These are phyloP conservation scores for Ganoderma lucidum DNA, from an alignment of 1,284 basidiomycete species.

Conservation along the genomic window DNA sequence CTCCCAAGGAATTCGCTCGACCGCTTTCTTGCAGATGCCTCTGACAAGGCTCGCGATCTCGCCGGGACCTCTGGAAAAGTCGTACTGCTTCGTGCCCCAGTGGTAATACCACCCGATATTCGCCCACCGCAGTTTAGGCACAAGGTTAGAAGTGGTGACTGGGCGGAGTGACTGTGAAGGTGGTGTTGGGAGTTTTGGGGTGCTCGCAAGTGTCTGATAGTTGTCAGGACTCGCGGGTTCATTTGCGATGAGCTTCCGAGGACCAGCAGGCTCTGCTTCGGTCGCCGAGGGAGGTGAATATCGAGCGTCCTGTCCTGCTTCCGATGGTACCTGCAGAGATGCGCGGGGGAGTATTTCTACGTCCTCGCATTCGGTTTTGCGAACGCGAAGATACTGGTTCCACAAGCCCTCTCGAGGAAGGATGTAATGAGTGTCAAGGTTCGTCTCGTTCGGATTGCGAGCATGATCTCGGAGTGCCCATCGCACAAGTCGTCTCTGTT, in stretches of 20 bases:
- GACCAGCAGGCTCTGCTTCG: slow-evolving; percentile 50
- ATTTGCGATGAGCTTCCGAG: slow-evolving; percentile 73
- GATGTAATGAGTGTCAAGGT: slow-evolving; percentile 85
- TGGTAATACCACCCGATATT: slow-evolving; percentile 94
- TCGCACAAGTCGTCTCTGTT: slow-evolving; percentile 72
- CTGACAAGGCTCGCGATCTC: slow-evolving; percentile 65
- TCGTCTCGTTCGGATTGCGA: slow-evolving; percentile 82
- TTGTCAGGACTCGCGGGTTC: slow-evolving; percentile 63
- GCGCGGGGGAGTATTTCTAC: slow-evolving; percentile 50
- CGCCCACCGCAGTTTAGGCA: slow-evolving; percentile 87
- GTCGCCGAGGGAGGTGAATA: not conserved
- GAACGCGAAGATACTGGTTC: slow-evolving; percentile 61
- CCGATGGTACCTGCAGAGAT: slow-evolving; percentile 15
- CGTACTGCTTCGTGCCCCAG: slow-evolving; percentile 93
- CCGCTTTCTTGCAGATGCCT: slow-evolving; percentile 68
- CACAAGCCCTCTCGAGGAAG: slow-evolving; percentile 79
- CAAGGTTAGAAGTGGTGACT: slow-evolving; percentile 54
- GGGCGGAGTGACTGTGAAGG: slow-evolving; percentile 65
- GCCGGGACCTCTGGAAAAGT: slow-evolving; percentile 76
- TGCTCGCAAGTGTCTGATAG: slow-evolving; percentile 52
- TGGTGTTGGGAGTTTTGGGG: slow-evolving; percentile 63
- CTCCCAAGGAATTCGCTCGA: slow-evolving; percentile 72
- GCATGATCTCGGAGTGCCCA: slow-evolving; percentile 83
- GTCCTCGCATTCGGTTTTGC: slow-evolving; percentile 40
- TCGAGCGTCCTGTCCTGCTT: slow-evolving; percentile 26